phyloP scores from a whole-genome alignment of 2,329 filamentous ascomycete genomes.

The Aspergillus calidoustus region DNA sequence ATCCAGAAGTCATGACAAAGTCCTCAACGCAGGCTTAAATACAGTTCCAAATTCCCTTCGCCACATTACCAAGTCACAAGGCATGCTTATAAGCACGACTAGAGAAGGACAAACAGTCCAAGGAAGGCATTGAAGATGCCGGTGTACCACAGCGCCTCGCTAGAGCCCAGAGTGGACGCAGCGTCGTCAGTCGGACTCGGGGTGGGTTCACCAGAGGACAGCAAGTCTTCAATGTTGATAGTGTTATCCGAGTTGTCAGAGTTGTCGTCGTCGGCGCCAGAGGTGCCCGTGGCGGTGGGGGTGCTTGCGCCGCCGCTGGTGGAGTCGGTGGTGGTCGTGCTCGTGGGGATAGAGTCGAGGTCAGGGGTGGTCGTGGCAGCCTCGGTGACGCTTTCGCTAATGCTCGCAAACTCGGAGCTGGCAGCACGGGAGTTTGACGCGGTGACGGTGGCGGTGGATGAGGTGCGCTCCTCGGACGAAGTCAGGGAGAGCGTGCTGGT shows the following conservation, averaged over 20 bases:
- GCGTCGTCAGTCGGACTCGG: not conserved
- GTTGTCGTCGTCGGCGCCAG: not conserved
- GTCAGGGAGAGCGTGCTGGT: slow-evolving; percentile 5
- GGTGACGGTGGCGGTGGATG: not conserved
- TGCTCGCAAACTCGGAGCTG: not conserved
- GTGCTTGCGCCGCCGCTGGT: not conserved
- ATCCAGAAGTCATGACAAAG: not conserved
- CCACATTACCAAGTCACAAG: not conserved
- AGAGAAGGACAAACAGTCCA: not conserved
- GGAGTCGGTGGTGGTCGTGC: not conserved
- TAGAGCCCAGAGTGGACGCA: not conserved
- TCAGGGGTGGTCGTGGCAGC: not conserved
- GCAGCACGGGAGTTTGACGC: not conserved
- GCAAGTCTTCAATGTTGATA: not conserved
- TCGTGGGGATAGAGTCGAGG: not conserved
- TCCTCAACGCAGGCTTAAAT: not conserved
- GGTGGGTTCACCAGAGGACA: not conserved
- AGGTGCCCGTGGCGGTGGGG: not conserved
- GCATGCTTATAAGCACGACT: not conserved
- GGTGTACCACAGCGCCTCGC: not conserved
- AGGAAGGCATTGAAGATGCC: not conserved
- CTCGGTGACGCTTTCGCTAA: not conserved
- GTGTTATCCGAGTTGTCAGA: not conserved
- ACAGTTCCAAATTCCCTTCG: not conserved
- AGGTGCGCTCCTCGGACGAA: not conserved